These are phyloP conservation scores for Pseudonectria foliicola DNA, from an alignment of 2,329 filamentous ascomycete genomes.

Conservation along the genomic window DNA sequence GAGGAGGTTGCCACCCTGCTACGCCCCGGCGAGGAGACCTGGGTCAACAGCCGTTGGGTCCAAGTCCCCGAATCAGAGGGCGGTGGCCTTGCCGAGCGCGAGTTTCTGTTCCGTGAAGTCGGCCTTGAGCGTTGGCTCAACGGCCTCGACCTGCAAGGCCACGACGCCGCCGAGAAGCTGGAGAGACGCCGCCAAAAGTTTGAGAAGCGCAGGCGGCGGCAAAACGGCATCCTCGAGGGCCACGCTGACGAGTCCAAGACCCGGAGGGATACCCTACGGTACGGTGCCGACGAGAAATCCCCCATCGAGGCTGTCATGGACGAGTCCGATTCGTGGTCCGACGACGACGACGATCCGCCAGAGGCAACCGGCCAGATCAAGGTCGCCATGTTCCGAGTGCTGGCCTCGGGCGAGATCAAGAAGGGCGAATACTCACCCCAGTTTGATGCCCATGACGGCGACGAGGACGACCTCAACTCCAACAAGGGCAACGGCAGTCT, in stretches of 20 bases:
- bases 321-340: conserved; percentile 70
- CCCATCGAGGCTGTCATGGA: conserved; percentile 63
- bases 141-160: conserved; percentile 87
- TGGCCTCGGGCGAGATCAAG: conserved; percentile 95
- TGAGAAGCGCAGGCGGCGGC: conserved; percentile 58
- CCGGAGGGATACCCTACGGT: conserved; percentile 59
- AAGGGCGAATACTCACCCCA: conserved; percentile 97
- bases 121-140: conserved; percentile 95
- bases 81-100: conserved; percentile 87
- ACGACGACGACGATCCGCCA: conserved; percentile 78
- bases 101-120: conserved; percentile 95
- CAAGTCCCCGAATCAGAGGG: conserved; percentile 87
- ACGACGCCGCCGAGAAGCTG: conserved; percentile 81
- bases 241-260: conserved; percentile 34
- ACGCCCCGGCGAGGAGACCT: conserved; percentile 90
- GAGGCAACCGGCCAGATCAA: conserved; percentile 98
- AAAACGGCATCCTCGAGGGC: conserved; percentile 41
- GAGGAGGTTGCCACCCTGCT: conserved; percentile 95
- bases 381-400: conserved; percentile 88
- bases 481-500: conserved; percentile 51
- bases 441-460: conserved; percentile 93
- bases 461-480: conserved; percentile 55
- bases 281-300: conserved; percentile 68
- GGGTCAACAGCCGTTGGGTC: conserved; percentile 98
- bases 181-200: conserved; percentile 83